Evolutionary conservation across 164 flowering plant species (phyloP).

Genomic region (Aristolochia contorta): DNA sequence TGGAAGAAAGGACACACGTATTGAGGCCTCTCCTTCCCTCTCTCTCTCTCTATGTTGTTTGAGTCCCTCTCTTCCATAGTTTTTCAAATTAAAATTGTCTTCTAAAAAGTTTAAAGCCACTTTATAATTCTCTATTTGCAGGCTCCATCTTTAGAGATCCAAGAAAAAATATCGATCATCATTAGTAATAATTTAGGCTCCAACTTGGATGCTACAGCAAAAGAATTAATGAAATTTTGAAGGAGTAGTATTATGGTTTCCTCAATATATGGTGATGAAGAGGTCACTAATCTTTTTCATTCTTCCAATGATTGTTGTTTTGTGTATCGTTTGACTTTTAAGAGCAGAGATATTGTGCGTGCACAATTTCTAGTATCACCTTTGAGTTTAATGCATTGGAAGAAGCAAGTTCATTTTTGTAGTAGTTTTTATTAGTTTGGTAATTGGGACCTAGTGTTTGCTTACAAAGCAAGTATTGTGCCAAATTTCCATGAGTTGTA

Average conservation of each 20-base stretch:
- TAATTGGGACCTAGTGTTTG: too few species aligned
- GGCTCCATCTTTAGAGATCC: constrained; percentile 81
- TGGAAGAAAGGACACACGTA: constrained; percentile 74
- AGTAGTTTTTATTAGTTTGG: too few species aligned
- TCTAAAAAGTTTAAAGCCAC: too few species aligned
- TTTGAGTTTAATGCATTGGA: too few species aligned
- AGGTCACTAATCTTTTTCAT: constrained; percentile 35
- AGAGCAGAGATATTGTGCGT: too few species aligned
- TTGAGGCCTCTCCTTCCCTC: constrained; percentile 50
- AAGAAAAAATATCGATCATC: constrained; percentile 85
- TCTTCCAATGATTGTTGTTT: too few species aligned
- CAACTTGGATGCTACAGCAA: constrained; percentile 76
- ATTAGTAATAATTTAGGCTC: constrained; percentile 71
- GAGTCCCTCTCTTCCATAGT: background rate
- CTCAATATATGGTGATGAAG: constrained; percentile 97
- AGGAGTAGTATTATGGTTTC: constrained; percentile 91
- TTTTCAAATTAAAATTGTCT: background rate
- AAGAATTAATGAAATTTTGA: constrained; percentile 66
- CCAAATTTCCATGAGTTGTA: constrained; percentile 96
- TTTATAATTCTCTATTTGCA: constrained; percentile 13
- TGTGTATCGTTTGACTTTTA: too few species aligned
- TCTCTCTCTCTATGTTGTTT: too few species aligned
- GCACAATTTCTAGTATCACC: too few species aligned
- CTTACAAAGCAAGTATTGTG: constrained; percentile 90
- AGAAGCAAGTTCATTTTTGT: too few species aligned